phyloP scores from a whole-genome alignment of 352 stramenopile species.

The Hyaloperonospora arabidopsidis region DNA sequence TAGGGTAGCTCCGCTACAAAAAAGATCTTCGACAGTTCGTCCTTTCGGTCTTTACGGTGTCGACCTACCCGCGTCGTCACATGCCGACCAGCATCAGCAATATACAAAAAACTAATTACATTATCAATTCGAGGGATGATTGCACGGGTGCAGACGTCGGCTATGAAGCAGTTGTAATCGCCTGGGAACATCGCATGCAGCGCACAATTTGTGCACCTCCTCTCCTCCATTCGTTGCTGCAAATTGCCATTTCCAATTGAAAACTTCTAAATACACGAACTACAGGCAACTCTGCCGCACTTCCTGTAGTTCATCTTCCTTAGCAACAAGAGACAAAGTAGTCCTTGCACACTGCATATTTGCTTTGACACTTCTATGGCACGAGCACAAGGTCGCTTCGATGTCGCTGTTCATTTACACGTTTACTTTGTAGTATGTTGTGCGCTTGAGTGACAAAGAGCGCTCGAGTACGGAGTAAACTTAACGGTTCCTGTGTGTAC shows the following conservation, averaged over 20 bases:
- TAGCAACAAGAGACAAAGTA: constrained; percentile 73
- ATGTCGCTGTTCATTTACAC: constrained; percentile 75
- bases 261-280: constrained; percentile 76
- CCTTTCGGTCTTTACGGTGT: constrained; percentile 9
- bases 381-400: constrained; percentile 75
- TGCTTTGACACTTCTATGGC: constrained; percentile 69
- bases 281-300: constrained; percentile 80
- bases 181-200: constrained; percentile 78
- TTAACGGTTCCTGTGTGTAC: constrained; percentile 39
- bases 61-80: constrained; percentile 35
- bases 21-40: constrained; percentile 52
- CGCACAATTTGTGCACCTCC: constrained; percentile 64
- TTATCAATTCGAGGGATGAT: constrained; percentile 39
- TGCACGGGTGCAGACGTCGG: constrained; percentile 40
- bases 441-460: constrained; percentile 47
- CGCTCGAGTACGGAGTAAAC: constrained; percentile 35
- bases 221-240: constrained; percentile 24
- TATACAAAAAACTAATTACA: constrained; percentile 53
- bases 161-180: no score
- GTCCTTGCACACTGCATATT: constrained; percentile 67
- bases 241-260: constrained; percentile 54
- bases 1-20: no score
- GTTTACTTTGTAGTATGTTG: constrained; percentile 58
- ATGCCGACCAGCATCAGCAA: constrained; percentile 53
- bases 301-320: constrained; percentile 82